phyloP scores from a whole-genome alignment of 768 basidiomycete species.

The Paxillus ammoniavirescens region DNA sequence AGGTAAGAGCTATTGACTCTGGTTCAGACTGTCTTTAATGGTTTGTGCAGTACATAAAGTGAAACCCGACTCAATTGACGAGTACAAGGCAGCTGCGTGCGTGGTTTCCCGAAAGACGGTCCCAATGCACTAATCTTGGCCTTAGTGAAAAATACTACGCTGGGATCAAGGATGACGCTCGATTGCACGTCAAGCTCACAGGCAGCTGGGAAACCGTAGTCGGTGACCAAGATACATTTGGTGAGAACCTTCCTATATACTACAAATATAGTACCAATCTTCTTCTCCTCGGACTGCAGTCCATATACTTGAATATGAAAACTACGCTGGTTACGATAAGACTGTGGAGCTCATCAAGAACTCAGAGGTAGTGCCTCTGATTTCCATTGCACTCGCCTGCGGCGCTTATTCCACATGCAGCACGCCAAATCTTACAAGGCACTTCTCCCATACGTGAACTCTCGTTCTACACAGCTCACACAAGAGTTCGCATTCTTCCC shows the following conservation, averaged over 20 bases:
- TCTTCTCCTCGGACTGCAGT: conserved; percentile 28
- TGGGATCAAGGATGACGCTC: conserved; percentile 70
- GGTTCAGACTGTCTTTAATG: conserved; percentile 1
- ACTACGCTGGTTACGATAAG: conserved; percentile 86
- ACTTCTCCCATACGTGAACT: conserved; percentile 74
- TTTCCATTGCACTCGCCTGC: not conserved
- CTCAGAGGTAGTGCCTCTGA: conserved; percentile 54
- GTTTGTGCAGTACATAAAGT: conserved; percentile 71
- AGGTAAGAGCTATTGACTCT: conserved; percentile 40
- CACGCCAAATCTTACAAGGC: conserved; percentile 66
- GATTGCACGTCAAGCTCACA: conserved; percentile 80
- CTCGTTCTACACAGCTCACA: conserved; percentile 73
- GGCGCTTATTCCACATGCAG: conserved; percentile 30
- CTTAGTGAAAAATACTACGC: conserved; percentile 80
- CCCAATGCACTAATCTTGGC: conserved; percentile 7
- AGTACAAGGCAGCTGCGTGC: conserved; percentile 89
- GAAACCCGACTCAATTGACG: conserved; percentile 73
- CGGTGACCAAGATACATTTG: conserved; percentile 87
- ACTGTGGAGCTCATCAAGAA: conserved; percentile 59
- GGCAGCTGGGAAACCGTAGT: conserved; percentile 93
- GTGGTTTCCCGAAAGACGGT: conserved; percentile 26
- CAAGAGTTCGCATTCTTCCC: conserved; percentile 97
- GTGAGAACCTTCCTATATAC: conserved; percentile 41
- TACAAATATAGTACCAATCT: not conserved
- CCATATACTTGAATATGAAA: conserved; percentile 91